These are phyloP conservation scores for Saposhnikovia divaricata DNA, from an alignment of 129 eudicot genomes.

Conservation along the genomic window DNA sequence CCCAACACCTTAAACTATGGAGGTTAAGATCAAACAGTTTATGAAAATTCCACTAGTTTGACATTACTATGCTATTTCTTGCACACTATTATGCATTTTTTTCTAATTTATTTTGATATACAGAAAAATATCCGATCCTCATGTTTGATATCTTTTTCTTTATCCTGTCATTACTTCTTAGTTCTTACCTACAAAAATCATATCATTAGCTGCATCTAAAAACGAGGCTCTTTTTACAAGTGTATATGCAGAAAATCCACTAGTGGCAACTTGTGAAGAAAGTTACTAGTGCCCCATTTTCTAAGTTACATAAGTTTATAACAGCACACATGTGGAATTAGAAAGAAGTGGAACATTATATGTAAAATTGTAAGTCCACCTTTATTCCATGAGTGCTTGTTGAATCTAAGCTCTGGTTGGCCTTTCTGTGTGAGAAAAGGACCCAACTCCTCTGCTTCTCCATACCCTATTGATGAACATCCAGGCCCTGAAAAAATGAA, in stretches of 20 bases:
- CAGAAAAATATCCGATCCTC: neutral
- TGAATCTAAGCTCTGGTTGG: constrained; percentile 52
- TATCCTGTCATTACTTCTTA: neutral
- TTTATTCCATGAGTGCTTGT: constrained; percentile 66
- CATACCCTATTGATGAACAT: constrained; percentile 84
- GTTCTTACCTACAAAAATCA: neutral
- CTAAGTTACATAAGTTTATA: neutral
- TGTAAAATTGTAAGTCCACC: constrained; percentile 26
- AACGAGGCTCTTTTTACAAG: neutral
- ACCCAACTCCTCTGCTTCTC: constrained; percentile 75
- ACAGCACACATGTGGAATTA: neutral
- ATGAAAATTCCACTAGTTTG: neutral
- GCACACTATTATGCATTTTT: neutral
- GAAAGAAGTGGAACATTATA: neutral
- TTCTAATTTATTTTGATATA: neutral
- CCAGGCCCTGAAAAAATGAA: constrained; percentile 67
- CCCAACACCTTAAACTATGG: neutral
- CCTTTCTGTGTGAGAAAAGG: constrained; percentile 67
- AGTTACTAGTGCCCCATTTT: neutral
- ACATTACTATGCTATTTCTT: neutral
- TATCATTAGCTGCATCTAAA: neutral
- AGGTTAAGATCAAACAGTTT: neutral
- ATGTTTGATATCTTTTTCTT: neutral
- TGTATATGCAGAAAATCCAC: neutral
- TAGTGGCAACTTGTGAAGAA: neutral